A percentile compares a stretch with the other conserved stretches of the same genome.
These are phyloP conservation scores for Pichia sp. DNA, from an alignment of 1,139 yeast species.

Conservation along the genomic window DNA sequence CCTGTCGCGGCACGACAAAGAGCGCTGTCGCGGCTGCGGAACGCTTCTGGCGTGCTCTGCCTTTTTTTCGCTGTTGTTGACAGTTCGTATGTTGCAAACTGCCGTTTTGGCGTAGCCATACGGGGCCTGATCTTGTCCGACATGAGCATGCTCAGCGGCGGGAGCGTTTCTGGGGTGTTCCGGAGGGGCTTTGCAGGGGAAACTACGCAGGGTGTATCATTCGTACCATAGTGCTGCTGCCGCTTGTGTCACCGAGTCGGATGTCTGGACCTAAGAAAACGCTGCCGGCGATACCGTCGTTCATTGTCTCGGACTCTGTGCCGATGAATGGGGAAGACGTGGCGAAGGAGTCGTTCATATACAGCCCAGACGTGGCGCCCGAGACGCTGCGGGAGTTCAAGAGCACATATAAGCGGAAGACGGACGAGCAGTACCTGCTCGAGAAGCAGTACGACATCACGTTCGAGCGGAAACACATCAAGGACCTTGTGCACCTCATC, in stretches of 20 bases:
- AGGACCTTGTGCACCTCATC: constrained; percentile 58
- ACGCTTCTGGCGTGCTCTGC: no score
- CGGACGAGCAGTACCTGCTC: constrained; percentile 24
- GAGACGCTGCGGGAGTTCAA: constrained; percentile 25
- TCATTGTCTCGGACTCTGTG: constrained; percentile 13
- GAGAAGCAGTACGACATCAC: constrained; percentile 33
- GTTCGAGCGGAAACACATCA: constrained; percentile 59
- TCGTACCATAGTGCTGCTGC: neutral
- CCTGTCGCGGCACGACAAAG: neutral
- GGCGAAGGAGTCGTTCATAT: constrained; percentile 27
- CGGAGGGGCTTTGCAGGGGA: no score
- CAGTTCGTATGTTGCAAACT: neutral
- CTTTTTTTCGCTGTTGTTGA: neutral
- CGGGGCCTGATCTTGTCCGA: neutral
- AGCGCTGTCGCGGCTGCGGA: neutral
- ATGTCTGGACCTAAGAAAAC: constrained; percentile 1
- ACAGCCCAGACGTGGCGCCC: constrained; percentile 23
- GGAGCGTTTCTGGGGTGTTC: no score
- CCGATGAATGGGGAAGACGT: neutral
- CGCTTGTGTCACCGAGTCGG: neutral
- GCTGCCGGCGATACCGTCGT: constrained; percentile 7
- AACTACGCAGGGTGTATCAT: neutral
- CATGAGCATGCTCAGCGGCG: neutral
- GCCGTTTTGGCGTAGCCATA: neutral
- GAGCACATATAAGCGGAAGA: constrained; percentile 24